Evolutionary conservation across 208 protist species (phyloP).

Genomic region (Acanthamoeba healyi): DNA sequence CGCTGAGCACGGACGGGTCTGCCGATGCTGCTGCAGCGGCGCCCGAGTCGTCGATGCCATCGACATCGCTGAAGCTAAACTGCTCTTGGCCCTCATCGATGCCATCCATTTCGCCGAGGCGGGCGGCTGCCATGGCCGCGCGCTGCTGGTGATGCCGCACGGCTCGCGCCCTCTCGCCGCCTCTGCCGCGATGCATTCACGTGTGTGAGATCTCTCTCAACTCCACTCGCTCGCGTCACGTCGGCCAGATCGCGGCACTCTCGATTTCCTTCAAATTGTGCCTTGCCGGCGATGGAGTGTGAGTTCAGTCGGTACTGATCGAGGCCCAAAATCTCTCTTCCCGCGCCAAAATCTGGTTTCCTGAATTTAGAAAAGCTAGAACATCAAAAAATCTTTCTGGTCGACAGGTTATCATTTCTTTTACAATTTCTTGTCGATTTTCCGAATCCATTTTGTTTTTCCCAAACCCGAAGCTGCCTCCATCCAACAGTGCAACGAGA

Average conservation of each 20-base stretch:
- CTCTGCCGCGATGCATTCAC: conserved; percentile 28
- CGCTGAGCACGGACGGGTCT: not conserved
- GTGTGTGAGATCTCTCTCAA: too few species aligned
- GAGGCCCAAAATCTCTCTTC: too few species aligned
- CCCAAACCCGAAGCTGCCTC: too few species aligned
- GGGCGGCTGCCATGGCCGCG: not conserved
- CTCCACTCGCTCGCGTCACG: too few species aligned
- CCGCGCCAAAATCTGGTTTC: not conserved
- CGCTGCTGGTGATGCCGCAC: conserved; percentile 30
- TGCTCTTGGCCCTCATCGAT: not conserved
- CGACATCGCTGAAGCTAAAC: not conserved
- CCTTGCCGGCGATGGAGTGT: too few species aligned
- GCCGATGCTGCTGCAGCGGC: too few species aligned
- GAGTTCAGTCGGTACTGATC: not conserved
- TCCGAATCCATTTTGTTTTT: too few species aligned
- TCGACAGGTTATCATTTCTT: not conserved
- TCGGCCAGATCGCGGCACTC: too few species aligned
- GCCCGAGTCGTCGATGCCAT: not conserved
- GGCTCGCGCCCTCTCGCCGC: conserved; percentile 4
- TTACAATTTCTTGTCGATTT: not conserved
- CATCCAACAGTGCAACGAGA: too few species aligned
- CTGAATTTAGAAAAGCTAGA: not conserved
- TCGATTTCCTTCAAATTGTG: too few species aligned
- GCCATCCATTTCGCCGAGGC: not conserved
- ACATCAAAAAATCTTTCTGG: not conserved